Base-by-base conservation (phyloP, 352 stramenopile species). In the Globisporangium alternatum region DNA sequence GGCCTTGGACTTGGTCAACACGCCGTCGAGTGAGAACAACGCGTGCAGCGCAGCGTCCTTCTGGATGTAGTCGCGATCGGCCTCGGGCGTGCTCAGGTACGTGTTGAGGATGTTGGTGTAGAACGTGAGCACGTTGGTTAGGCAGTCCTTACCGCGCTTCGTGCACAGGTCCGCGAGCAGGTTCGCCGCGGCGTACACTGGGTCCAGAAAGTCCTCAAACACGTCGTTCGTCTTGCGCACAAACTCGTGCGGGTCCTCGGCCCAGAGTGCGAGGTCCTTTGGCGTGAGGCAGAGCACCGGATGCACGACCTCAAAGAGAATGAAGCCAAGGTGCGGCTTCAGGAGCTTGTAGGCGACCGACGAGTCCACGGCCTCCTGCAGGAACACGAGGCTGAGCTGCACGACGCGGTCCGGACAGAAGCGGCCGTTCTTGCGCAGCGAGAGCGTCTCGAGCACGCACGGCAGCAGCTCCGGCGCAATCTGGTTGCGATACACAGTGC, bases 251-350 rank as follows among this genome's bases (percentile, higher is more conserved):
- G 96, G 97, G 75, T 99, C 96, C 39, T 98, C 96, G 28, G 95
- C 89, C 88, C 98, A 99, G 62, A 97, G 80, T 56, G 97, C 78
- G 65, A 99, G 74, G 67, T 99, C 96, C 58, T 97, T 95, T 7
- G 91, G 78, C 9, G 84, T 98, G 19, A 99, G 72, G 68, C 95
- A 98, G 56, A 99, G 88, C 53, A 93, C 89, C 10, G 96, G 96
- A 70, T 99, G 98, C 56, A 98, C 95, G 8, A 98, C 96, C 67
- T 99, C 92, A 65, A 98, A 98, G 31, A 99, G 74, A 47, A 99
- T 66, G 74, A 99, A 99, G 60, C 97, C 90, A 41, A 99, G 77
- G 75, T 99, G 96, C 31, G 97, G 97, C 75, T 99, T 99, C 35
- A 99, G 83, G 6, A 99, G 73, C 77, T 98, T 98, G 89, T 99